Evolutionary conservation across 805 yeast species (phyloP).

Genomic region (Ogataea nakhonphanomensis): DNA sequence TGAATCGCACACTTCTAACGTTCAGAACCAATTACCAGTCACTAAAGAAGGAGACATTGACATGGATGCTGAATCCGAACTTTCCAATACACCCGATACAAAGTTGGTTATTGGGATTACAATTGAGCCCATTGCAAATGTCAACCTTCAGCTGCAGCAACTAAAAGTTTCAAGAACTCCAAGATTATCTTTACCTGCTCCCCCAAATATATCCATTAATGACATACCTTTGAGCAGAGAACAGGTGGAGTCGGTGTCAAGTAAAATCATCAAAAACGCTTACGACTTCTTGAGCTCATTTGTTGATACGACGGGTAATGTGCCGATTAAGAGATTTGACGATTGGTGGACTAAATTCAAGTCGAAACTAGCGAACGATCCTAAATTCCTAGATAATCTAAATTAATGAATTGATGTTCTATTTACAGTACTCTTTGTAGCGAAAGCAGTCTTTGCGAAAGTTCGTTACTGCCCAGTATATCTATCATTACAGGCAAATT

Average conservation of each 20-base stretch:
- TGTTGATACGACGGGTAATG: conserved; percentile 73
- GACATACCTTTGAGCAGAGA: conserved; percentile 21
- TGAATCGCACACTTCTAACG: conserved; percentile 29
- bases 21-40: conserved; percentile 4
- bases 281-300: conserved; percentile 90
- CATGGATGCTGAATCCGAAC: conserved; percentile 46
- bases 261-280: conserved; percentile 86
- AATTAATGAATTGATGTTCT: conserved; percentile 16
- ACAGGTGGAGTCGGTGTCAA: conserved; percentile 60
- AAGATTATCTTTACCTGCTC: conserved; percentile 35
- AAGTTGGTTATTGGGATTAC: conserved; percentile 72
- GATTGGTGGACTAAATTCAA: conserved; percentile 95
- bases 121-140: conserved; percentile 72
- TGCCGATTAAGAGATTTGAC: conserved; percentile 82
- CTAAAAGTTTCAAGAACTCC: conserved; percentile 20
- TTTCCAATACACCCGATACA: conserved; percentile 11
- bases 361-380: conserved; percentile 71
- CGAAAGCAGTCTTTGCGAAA: conserved; percentile 7
- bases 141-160: conserved; percentile 50
- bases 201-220: conserved; percentile 22
- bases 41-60: conserved; percentile 43
- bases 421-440: background rate
- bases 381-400: conserved; percentile 64
- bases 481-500: conserved; percentile 56
- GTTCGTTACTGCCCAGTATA: conserved; percentile 47